Percentiles rank a stretch among this genome's conserved stretches.
Evolutionary conservation across 2,329 filamentous ascomycete species (phyloP).

Genomic region (Epichloe glyceriae): DNA sequence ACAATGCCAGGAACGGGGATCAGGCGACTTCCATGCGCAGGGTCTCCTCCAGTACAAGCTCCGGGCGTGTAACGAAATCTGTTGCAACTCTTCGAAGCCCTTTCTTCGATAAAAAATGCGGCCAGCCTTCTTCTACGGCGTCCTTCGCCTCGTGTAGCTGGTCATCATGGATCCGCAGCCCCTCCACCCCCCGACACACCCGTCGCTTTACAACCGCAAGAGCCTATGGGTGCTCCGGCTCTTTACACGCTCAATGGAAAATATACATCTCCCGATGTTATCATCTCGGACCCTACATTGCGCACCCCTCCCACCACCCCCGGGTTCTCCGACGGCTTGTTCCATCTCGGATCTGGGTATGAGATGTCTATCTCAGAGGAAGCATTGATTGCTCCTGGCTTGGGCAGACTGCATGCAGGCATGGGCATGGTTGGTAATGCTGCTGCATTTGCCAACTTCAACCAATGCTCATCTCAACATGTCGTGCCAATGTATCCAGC

Average conservation of each 20-base stretch:
- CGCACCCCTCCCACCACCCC: conserved; percentile 43
- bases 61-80: conserved; percentile 21
- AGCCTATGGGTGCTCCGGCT: conserved; percentile 26
- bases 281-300: conserved; percentile 30
- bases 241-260: conserved; percentile 19
- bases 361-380: conserved; percentile 32
- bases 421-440: conserved; percentile 31
- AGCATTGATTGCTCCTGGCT: conserved; percentile 33
- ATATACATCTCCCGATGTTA: conserved; percentile 15
- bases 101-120: conserved; percentile 31
- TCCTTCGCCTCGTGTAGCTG: conserved; percentile 28
- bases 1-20: conserved; percentile 32
- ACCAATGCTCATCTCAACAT: conserved; percentile 26
- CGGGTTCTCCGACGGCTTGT: conserved; percentile 29
- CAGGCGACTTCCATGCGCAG: conserved; percentile 37
- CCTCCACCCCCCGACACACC: conserved; percentile 39
- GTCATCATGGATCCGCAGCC: conserved; percentile 27
- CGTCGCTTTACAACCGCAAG: conserved; percentile 24
- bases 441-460: conserved; percentile 30
- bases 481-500: conserved; percentile 7
- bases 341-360: conserved; percentile 26
- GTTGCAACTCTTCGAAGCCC: conserved; percentile 22
- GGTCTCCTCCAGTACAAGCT: conserved; percentile 37
- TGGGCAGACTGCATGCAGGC: conserved; percentile 32
- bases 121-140: conserved; percentile 31